These are phyloP conservation scores for Parachlorella kessleri DNA, from an alignment of 139 green algal genomes.

Conservation along the genomic window DNA sequence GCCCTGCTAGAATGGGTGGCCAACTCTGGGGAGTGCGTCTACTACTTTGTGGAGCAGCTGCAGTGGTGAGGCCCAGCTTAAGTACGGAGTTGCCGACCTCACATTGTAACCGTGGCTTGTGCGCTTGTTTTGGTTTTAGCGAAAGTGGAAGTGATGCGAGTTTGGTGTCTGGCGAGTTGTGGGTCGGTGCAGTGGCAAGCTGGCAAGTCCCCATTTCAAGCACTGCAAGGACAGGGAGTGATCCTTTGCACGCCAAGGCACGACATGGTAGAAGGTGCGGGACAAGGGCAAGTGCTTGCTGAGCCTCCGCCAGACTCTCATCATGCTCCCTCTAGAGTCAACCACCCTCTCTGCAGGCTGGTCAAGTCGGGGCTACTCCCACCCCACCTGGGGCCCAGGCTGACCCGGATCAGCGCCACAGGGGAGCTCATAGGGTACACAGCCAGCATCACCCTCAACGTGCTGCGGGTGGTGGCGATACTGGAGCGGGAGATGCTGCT, in stretches of 20 bases:
- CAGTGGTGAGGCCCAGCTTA: slow-evolving; percentile 62
- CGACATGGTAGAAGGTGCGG: too few relatives aligned
- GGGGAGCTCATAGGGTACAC: slow-evolving; percentile 79
- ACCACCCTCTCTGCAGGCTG: slow-evolving; percentile 49
- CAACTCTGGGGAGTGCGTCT: slow-evolving; percentile 70
- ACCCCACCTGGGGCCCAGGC: slow-evolving; percentile 47
- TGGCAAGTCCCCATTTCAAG: neutral
- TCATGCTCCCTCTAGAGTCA: neutral
- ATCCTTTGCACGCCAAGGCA: neutral
- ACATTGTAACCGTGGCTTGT: too few relatives aligned
- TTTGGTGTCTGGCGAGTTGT: neutral
- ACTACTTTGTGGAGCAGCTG: slow-evolving; percentile 88
- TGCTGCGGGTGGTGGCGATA: slow-evolving; percentile 40
- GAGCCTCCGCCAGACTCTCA: neutral
- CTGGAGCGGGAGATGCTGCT: slow-evolving; percentile 57
- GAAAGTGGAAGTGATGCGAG: neutral
- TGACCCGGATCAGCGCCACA: slow-evolving; percentile 60
- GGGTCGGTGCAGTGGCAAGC: neutral
- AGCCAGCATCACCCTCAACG: slow-evolving; percentile 65
- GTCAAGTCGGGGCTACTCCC: slow-evolving; percentile 78
- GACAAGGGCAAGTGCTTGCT: too few relatives aligned
- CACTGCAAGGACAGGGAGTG: neutral
- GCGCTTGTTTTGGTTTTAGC: neutral
- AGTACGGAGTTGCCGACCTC: too few relatives aligned
- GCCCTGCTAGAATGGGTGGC: slow-evolving; percentile 65